These are phyloP conservation scores for Thielaviopsis euricoi DNA, from an alignment of 2,329 filamentous ascomycete genomes.

Conservation along the genomic window DNA sequence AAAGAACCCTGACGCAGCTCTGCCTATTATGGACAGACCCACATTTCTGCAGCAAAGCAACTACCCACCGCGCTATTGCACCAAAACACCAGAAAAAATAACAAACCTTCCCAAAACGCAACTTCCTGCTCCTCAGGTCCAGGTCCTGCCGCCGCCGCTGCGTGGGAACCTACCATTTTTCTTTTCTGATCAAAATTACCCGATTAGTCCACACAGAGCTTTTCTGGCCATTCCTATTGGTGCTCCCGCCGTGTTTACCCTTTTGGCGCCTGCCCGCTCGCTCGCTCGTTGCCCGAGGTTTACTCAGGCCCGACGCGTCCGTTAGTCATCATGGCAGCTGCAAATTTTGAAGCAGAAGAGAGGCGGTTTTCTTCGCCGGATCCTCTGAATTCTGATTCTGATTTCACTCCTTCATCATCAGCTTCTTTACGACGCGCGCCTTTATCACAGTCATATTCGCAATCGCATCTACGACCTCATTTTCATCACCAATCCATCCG, in stretches of 20 bases:
- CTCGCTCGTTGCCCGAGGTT: not conserved
- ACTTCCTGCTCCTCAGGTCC: not conserved
- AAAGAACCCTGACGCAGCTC: too few relatives aligned
- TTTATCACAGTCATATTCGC: not conserved
- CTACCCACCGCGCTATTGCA: not conserved
- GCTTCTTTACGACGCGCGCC: slow-evolving; percentile 5
- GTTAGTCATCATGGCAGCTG: not conserved
- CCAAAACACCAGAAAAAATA: not conserved
- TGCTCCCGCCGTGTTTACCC: not conserved
- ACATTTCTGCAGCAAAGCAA: not conserved
- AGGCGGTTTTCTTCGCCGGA: slow-evolving; percentile 8
- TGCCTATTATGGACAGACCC: not conserved
- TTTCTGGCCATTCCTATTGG: not conserved
- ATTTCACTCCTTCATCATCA: slow-evolving; percentile 1
- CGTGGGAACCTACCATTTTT: not conserved
- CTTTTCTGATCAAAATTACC: not conserved
- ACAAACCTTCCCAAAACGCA: not conserved
- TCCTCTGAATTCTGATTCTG: slow-evolving; percentile 10
- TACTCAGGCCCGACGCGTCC: not conserved
- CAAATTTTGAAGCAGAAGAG: not conserved
- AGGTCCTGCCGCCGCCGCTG: not conserved
- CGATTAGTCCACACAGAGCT: not conserved
- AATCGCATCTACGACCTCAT: not conserved
- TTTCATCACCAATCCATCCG: not conserved
- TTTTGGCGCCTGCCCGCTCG: not conserved